These are phyloP conservation scores for Cadophora malorum DNA, from an alignment of 2,329 filamentous ascomycete genomes.

Conservation along the genomic window DNA sequence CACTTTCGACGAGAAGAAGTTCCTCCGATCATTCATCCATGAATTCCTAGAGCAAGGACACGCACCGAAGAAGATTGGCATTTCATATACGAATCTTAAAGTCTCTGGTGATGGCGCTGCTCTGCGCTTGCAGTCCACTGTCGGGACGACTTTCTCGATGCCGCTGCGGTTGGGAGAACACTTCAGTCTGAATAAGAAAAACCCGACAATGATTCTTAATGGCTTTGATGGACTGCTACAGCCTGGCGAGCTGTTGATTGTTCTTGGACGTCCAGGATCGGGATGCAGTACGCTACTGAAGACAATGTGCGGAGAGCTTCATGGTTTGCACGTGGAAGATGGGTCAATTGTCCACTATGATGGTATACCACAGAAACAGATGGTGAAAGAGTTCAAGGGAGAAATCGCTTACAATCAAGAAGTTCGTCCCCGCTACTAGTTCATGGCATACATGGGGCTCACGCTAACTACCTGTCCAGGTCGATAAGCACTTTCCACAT, in stretches of 20 bases:
- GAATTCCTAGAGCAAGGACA: slow-evolving; percentile 5
- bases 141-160: slow-evolving; percentile 62
- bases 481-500: slow-evolving; percentile 77
- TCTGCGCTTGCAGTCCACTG: slow-evolving; percentile 71
- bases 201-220: slow-evolving; percentile 63
- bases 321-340: slow-evolving; percentile 61
- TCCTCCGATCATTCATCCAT: neutral
- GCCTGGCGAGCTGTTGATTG: slow-evolving; percentile 70
- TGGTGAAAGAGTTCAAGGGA: slow-evolving; percentile 66
- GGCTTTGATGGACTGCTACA: slow-evolving; percentile 69
- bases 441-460: no score
- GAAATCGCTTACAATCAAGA: slow-evolving; percentile 79
- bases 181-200: slow-evolving; percentile 51
- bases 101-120: slow-evolving; percentile 72
- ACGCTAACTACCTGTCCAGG: slow-evolving; percentile 30
- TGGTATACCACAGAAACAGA: slow-evolving; percentile 54
- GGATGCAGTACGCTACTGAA: slow-evolving; percentile 71
- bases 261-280: slow-evolving; percentile 69
- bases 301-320: slow-evolving; percentile 62
- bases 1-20: neutral
- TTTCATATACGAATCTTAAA: slow-evolving; percentile 69
- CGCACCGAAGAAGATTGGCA: slow-evolving; percentile 47
- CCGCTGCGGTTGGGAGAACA: slow-evolving; percentile 64
- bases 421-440: slow-evolving; percentile 18
- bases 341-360: slow-evolving; percentile 65